phyloP scores from a whole-genome alignment of 148 eudicot species.

The Vaccinium darrowii region DNA sequence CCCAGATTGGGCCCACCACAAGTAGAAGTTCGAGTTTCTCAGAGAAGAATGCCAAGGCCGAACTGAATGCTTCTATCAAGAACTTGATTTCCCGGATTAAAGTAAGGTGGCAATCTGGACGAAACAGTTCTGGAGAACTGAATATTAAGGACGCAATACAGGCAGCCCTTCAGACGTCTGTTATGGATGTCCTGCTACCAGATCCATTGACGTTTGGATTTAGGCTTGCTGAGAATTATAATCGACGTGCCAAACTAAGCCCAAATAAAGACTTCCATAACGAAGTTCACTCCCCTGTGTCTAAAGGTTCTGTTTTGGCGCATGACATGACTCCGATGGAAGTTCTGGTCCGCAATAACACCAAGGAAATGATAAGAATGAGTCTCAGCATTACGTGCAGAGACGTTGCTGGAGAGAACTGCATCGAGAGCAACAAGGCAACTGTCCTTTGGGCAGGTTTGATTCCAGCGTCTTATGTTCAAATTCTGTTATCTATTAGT shows the following conservation, averaged over 20 bases:
- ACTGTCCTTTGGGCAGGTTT: constrained; percentile 92
- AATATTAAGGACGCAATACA: constrained; percentile 89
- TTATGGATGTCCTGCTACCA: constrained; percentile 93
- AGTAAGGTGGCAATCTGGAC: constrained; percentile 95
- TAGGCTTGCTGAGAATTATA: constrained; percentile 49
- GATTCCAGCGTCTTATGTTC: constrained; percentile 14
- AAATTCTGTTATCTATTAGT: not conserved
- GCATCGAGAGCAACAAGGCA: constrained; percentile 76
- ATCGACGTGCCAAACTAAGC: constrained; percentile 15
- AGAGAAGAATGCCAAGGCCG: constrained; percentile 80
- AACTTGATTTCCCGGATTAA: constrained; percentile 82
- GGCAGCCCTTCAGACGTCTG: constrained; percentile 90
- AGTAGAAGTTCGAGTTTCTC: constrained; percentile 65
- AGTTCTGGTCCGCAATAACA: constrained; percentile 91
- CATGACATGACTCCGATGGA: constrained; percentile 89
- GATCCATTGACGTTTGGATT: constrained; percentile 96
- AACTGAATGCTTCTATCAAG: constrained; percentile 84
- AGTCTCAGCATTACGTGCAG: constrained; percentile 77
- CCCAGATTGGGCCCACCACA: constrained; percentile 37
- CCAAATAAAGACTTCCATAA: constrained; percentile 17
- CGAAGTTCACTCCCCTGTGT: constrained; percentile 19
- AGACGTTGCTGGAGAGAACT: constrained; percentile 97
- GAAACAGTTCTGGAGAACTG: constrained; percentile 91
- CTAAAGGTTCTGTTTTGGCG: constrained; percentile 54
- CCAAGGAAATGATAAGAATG: constrained; percentile 71